phyloP scores from a whole-genome alignment of 176 grass and related monocot genomes.

The Dactylis glomerata region DNA sequence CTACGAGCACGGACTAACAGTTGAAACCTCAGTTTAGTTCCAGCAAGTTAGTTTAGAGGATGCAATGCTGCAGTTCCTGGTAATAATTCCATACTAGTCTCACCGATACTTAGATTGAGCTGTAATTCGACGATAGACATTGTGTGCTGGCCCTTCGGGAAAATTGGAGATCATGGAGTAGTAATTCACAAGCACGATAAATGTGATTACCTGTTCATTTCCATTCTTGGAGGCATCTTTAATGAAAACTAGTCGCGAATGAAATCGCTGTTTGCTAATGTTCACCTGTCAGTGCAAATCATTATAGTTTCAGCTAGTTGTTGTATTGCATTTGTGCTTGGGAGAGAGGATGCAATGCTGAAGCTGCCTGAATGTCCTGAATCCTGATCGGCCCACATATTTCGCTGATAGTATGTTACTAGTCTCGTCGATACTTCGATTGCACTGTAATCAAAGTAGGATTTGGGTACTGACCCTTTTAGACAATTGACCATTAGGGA shows the following conservation, averaged over 20 bases:
- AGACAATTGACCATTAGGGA: background rate
- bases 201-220: background rate
- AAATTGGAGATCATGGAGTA: too few species aligned
- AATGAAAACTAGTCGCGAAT: background rate
- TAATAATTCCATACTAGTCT: too few species aligned
- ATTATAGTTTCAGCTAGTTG: background rate
- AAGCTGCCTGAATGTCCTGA: background rate
- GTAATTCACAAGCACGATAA: too few species aligned
- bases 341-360: background rate
- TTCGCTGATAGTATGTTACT: background rate
- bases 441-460: background rate
- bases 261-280: background rate
- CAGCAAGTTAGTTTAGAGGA: background rate
- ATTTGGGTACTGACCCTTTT: background rate
- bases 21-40: background rate
- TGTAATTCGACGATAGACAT: too few species aligned
- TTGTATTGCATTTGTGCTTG: too few species aligned
- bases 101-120: too few species aligned
- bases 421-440: background rate
- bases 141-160: too few species aligned
- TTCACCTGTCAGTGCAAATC: background rate
- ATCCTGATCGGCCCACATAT: background rate
- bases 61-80: background rate
- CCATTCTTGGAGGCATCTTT: background rate
- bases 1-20: background rate